Conservation (phyloP, 208 protist species). For the Endotrypanum monterogeii region DNA sequence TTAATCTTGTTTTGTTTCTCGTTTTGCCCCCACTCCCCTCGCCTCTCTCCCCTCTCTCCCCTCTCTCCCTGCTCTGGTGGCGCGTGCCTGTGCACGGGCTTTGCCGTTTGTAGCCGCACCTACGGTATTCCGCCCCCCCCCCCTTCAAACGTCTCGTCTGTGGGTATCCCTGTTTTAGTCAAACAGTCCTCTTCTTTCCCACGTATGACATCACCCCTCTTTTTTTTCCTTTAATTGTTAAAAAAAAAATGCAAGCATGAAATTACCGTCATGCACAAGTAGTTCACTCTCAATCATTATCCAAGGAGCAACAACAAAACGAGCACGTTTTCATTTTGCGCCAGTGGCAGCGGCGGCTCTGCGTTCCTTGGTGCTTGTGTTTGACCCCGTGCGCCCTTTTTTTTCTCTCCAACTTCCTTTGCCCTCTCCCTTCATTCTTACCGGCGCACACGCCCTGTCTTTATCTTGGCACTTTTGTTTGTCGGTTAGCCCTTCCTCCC, state of each 20-base stretch:
- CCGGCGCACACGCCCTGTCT: background rate
- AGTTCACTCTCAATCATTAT: too few relatives aligned
- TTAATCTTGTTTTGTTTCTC: background rate
- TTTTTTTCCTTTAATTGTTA: too few relatives aligned
- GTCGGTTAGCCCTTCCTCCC: background rate
- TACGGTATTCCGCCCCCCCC: constrained; percentile 6
- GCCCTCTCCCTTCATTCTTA: background rate
- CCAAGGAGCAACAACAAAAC: too few relatives aligned
- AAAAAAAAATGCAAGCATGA: too few relatives aligned
- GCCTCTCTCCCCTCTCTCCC: background rate
- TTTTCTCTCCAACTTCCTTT: background rate
- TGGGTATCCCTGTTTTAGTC: background rate
- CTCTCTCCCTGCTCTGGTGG: background rate
- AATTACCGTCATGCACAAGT: too few relatives aligned
- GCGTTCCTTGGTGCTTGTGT: background rate
- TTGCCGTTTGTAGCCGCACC: background rate
- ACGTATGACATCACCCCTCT: too few relatives aligned
- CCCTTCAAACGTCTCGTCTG: background rate
- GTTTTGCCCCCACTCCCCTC: background rate
- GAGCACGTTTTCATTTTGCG: too few relatives aligned
- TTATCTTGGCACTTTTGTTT: background rate
- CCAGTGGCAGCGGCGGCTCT: too few relatives aligned
- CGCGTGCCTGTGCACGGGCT: background rate
- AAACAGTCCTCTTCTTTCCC: too few relatives aligned
- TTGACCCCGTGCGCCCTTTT: background rate